Conservation (phyloP, 768 basidiomycete species). For the Mrakia blollopis region DNA sequence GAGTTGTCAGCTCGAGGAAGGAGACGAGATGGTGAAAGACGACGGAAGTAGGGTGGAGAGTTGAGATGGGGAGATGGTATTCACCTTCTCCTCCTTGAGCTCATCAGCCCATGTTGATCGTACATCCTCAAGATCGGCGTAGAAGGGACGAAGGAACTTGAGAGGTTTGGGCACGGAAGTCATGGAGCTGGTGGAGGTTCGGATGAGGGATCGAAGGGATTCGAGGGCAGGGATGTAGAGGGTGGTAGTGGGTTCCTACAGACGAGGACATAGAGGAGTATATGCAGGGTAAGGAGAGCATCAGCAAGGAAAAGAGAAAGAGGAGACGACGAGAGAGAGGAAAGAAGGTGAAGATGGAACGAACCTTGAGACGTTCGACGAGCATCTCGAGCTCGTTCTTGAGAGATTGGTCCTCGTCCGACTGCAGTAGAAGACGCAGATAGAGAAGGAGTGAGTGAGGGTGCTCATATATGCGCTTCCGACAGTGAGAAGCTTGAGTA, state of each 20-base stretch:
- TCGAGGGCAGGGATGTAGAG: conserved; percentile 88
- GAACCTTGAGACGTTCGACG: conserved; percentile 82
- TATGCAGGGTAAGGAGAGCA: too few relatives aligned
- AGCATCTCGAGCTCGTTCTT: conserved; percentile 96
- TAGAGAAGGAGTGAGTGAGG: background rate
- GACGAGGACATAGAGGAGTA: too few relatives aligned
- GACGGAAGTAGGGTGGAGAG: too few relatives aligned
- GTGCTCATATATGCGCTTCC: background rate
- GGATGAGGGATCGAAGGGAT: conserved; percentile 84
- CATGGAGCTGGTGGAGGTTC: conserved; percentile 97
- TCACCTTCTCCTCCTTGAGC: conserved; percentile 49
- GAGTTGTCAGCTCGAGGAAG: conserved; percentile 80
- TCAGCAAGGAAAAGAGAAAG: too few relatives aligned
- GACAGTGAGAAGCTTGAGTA: background rate
- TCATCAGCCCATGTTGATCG: conserved; percentile 69
- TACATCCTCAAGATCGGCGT: conserved; percentile 76
- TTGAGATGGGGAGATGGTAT: conserved; percentile 26
- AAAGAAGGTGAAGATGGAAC: conserved; percentile 34
- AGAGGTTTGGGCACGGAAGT: conserved; percentile 98
- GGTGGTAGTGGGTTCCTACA: conserved; percentile 76
- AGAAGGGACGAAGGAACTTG: conserved; percentile 94
- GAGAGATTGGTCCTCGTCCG: conserved; percentile 90
- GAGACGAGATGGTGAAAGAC: conserved; percentile 93
- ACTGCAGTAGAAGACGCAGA: conserved; percentile 51
- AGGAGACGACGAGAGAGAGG: background rate